Evolutionary conservation across 129 eudicot genomes (phyloP).

Genomic region (Deinandra increscens): DNA sequence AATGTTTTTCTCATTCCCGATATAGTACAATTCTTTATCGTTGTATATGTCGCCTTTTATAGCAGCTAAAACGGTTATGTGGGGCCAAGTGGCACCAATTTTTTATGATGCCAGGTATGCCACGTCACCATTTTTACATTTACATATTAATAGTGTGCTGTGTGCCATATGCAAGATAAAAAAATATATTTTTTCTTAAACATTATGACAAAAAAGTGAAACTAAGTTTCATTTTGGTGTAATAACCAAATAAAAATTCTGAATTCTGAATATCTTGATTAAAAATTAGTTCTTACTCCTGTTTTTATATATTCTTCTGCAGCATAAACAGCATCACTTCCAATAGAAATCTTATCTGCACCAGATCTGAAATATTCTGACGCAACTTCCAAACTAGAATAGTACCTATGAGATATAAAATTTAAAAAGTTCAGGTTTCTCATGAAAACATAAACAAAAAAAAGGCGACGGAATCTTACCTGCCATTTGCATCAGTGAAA

Average conservation of each 20-base stretch:
- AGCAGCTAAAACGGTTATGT: neutral
- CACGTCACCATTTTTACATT: neutral
- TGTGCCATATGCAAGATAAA: neutral
- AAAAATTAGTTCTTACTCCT: constrained; percentile 49
- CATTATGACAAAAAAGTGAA: neutral
- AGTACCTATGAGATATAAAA: constrained; percentile 45
- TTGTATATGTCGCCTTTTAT: neutral
- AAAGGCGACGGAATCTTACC: constrained; percentile 38
- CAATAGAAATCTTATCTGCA: constrained; percentile 94
- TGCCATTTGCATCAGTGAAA: constrained; percentile 93
- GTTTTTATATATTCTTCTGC: constrained; percentile 86
- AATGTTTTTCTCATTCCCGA: too few species aligned
- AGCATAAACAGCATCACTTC: constrained; percentile 99
- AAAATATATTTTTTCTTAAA: neutral
- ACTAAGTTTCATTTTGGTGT: neutral
- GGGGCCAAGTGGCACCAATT: too few species aligned
- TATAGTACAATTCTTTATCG: neutral
- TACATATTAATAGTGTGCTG: too few species aligned
- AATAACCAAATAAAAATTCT: neutral
- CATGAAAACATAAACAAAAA: neutral
- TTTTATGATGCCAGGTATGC: neutral
- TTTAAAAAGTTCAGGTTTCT: neutral
- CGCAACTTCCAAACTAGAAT: constrained; percentile 97
- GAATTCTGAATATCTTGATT: neutral
- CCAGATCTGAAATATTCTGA: constrained; percentile 98